phyloP scores from a whole-genome alignment of 306 rosid genomes.

The Begonia loranthoides region DNA sequence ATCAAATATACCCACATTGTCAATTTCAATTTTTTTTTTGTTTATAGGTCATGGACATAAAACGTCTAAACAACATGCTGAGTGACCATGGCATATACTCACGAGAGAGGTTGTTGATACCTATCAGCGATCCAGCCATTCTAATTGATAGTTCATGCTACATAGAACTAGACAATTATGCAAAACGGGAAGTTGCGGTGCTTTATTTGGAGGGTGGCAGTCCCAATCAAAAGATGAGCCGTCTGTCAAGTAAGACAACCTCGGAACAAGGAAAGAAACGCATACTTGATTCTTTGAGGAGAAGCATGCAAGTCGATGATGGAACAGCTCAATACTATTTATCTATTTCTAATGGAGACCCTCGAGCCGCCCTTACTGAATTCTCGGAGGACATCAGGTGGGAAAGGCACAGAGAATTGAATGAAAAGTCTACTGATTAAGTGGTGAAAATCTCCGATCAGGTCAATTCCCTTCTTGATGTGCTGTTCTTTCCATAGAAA shows the following conservation, averaged over 20 bases:
- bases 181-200: slow-evolving; percentile 89
- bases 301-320: slow-evolving; percentile 83
- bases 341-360: slow-evolving; percentile 71
- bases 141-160: slow-evolving; percentile 54
- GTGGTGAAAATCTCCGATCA: too few relatives aligned
- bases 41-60: slow-evolving; percentile 69
- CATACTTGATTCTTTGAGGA: slow-evolving; percentile 57
- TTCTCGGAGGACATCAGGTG: slow-evolving; percentile 70
- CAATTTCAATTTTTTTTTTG: slow-evolving; percentile 1
- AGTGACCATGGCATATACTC: slow-evolving; percentile 94
- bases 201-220: slow-evolving; percentile 48
- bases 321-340: slow-evolving; percentile 83
- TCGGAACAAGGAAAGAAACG: slow-evolving; percentile 33
- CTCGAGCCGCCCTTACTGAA: slow-evolving; percentile 72
- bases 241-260: slow-evolving; percentile 2
- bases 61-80: slow-evolving; percentile 90
- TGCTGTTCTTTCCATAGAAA: too few relatives aligned
- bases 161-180: slow-evolving; percentile 57
- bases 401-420: slow-evolving; percentile 39
- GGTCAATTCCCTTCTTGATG: too few relatives aligned
- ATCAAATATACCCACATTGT: background rate
- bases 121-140: slow-evolving; percentile 46
- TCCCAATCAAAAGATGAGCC: slow-evolving; percentile 23
- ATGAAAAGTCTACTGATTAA: too few relatives aligned
- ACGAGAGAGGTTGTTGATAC: slow-evolving; percentile 80